Percentiles rank a stretch among this genome's conserved stretches.
Conservation (phyloP, 2,329 filamentous ascomycete species). For the Zasmidium citrigriseum region DNA sequence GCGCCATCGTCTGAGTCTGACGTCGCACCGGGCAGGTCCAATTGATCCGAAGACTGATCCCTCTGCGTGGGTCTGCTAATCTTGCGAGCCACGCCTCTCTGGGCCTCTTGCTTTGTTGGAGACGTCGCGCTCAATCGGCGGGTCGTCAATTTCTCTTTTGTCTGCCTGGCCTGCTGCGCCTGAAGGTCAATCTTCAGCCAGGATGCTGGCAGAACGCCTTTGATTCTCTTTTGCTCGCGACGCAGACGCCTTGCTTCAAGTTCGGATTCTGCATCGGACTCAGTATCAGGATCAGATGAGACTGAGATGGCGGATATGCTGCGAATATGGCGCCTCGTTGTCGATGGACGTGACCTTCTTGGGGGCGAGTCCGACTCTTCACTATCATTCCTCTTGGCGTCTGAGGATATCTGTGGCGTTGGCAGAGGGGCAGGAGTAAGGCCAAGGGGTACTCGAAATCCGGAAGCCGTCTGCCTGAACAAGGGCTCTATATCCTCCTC, state of each 20-base stretch:
- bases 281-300: conserved; percentile 19
- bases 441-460: conserved; percentile 26
- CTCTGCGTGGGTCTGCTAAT: neutral
- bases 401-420: conserved; percentile 34
- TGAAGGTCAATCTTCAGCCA: conserved; percentile 51
- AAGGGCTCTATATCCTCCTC: neutral
- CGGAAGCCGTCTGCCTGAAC: conserved; percentile 8
- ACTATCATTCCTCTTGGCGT: conserved; percentile 11
- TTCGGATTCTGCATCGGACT: conserved; percentile 30
- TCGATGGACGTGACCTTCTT: neutral
- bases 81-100: conserved; percentile 31
- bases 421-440: conserved; percentile 28
- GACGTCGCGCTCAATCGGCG: conserved; percentile 16
- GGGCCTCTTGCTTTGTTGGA: conserved; percentile 17
- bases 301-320: neutral
- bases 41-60: neutral
- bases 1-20: conserved; percentile 17
- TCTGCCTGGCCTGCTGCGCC: conserved; percentile 19
- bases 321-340: neutral
- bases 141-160: conserved; percentile 2
- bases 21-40: neutral
- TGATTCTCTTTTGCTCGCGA: conserved; percentile 44
- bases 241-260: conserved; percentile 30
- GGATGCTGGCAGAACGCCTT: conserved; percentile 52
- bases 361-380: conserved; percentile 14